A percentile compares a stretch with the other conserved stretches of the same genome.
Evolutionary conservation across 2,329 filamentous ascomycete genomes (phyloP).

Genomic region (Metarhizium rileyi): DNA sequence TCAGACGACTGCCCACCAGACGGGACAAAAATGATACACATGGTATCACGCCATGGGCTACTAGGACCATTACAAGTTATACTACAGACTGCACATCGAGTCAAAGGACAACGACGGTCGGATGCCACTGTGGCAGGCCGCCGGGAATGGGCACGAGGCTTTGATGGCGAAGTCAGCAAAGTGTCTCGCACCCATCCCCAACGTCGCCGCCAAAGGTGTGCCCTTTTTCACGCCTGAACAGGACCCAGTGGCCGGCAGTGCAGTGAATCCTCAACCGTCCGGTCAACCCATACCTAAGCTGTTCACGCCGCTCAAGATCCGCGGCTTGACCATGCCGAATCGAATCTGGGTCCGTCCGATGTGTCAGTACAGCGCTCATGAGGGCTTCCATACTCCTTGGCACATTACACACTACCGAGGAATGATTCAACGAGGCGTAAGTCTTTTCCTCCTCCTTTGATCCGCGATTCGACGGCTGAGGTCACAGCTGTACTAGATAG

Average conservation of each 20-base stretch:
- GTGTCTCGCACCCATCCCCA: conserved; percentile 13
- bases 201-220: conserved; percentile 20
- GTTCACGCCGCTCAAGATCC: conserved; percentile 37
- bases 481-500: conserved; percentile 10
- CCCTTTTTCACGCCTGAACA: conserved; percentile 41
- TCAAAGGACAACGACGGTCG: too few species aligned
- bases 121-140: too few species aligned
- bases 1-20: too few species aligned
- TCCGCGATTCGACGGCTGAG: too few species aligned
- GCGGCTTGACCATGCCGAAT: conserved; percentile 34
- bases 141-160: too few species aligned
- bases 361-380: conserved; percentile 35
- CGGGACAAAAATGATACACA: too few species aligned
- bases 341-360: conserved; percentile 37
- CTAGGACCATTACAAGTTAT: too few species aligned
- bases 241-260: conserved; percentile 32
- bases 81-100: too few species aligned
- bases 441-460: conserved; percentile 3
- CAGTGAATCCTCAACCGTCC: conserved; percentile 32
- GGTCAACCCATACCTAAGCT: conserved; percentile 41
- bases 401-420: conserved; percentile 65
- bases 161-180: conserved; percentile 15
- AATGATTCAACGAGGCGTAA: conserved; percentile 56
- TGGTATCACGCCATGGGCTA: too few species aligned
- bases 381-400: conserved; percentile 59